These are phyloP conservation scores for Tetrapisispora pingtungensis DNA, from an alignment of 805 yeast genomes.

Conservation along the genomic window DNA sequence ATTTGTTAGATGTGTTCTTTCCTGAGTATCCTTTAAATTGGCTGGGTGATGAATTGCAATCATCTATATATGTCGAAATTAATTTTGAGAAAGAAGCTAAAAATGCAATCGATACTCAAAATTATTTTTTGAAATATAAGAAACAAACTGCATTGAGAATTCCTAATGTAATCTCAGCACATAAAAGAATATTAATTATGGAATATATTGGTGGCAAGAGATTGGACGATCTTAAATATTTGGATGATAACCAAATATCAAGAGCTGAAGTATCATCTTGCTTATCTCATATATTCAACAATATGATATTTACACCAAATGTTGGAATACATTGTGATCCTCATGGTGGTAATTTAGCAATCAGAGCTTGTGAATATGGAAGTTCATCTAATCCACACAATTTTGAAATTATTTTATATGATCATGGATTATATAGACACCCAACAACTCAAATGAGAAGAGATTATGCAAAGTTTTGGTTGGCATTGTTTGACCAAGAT, in stretches of 20 bases:
- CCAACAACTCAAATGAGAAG: conserved; percentile 69
- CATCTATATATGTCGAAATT: conserved; percentile 80
- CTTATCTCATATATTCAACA: conserved; percentile 81
- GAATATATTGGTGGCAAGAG: conserved; percentile 77
- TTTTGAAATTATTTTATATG: conserved; percentile 85
- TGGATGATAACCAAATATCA: conserved; percentile 55
- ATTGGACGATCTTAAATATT: conserved; percentile 61
- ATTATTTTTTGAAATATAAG: conserved; percentile 48
- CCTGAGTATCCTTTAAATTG: conserved; percentile 92
- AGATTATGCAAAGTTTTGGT: conserved; percentile 87
- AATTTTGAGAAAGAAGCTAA: conserved; percentile 80
- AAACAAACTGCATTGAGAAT: conserved; percentile 65
- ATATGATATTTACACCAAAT: conserved; percentile 89
- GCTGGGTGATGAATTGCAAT: conserved; percentile 89
- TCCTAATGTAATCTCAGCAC: conserved; percentile 61
- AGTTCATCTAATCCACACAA: conserved; percentile 42
- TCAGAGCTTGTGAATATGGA: conserved; percentile 35
- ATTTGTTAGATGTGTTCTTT: conserved; percentile 62
- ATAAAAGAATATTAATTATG: conserved; percentile 72
- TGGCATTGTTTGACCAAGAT: conserved; percentile 69
- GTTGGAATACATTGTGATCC: conserved; percentile 97
- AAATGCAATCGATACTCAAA: conserved; percentile 63
- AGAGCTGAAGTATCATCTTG: conserved; percentile 75
- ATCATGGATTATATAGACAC: conserved; percentile 87
- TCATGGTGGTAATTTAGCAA: conserved; percentile 93